Base-by-base conservation (phyloP, 2,329 filamentous ascomycete species). In the Clarireedia monteithiana region DNA sequence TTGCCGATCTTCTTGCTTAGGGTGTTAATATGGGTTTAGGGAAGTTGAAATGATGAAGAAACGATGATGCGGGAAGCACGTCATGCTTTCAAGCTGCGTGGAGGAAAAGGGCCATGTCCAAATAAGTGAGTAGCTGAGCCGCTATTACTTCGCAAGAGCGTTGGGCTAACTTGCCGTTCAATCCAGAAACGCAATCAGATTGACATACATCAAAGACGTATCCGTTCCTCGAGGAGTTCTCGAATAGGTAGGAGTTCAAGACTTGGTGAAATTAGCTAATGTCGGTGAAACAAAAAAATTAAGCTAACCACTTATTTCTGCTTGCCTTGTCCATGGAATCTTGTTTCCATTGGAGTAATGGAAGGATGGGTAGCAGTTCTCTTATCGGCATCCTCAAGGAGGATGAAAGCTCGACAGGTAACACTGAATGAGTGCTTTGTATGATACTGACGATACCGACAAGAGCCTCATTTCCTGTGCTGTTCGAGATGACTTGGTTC, bases 1-100 rank as follows among this genome's bases (percentile, higher is more conserved):
- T 81, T 74, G 74, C 72, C 64, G 70, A 70, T 64, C 64, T 71
- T 24, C 61, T 65, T 49, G 53, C 65, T 39, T 71, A 66, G 50
- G 48, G 52, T 15, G 26, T 45, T 56, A 15, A 15, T 20, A 9
- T 4, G 15, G 23, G 46, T 56, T 7, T 24, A 34, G 46, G 6
- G 36, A 6, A 52, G 48, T 42, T 10, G 27, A 44, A 44, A 23
- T 12, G 50, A 46, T 38, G 20, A 50, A 42, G 39, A 42, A 42
- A 47, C 44, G 27, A 55, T 38, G 20, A 26, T 12, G 23, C 23
- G 24, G 15, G 24, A 47, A 46, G 63, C 58, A 64, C 56, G 59
- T 59, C 60, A 50, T 50, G 60, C 46, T 58, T 57, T 54, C 50
- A 45, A 59, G 57, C 50, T 62, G 60, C 54, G 59, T 65, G 63